Evolutionary conservation across 2,329 filamentous ascomycete species (phyloP).

Genomic region (Grosmannia huntii): DNA sequence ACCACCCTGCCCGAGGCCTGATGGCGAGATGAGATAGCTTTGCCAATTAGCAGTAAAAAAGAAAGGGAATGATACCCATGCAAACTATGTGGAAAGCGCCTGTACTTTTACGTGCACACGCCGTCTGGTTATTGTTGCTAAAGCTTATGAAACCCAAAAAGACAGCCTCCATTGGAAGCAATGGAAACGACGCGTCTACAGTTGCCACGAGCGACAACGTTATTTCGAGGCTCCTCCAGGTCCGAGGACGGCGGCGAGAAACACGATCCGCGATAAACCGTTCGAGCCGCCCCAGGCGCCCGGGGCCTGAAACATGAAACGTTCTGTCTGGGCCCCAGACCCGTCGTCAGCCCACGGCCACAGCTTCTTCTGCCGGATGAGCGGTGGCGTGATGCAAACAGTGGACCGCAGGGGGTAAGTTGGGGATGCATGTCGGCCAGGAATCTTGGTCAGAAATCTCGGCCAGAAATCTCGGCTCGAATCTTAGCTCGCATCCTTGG

Average conservation of each 20-base stretch:
- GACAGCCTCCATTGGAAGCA: too few relatives aligned
- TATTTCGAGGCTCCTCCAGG: too few relatives aligned
- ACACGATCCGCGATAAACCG: background rate
- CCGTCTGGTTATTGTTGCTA: too few relatives aligned
- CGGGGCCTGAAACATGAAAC: background rate
- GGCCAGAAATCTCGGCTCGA: background rate
- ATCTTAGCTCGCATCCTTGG: background rate
- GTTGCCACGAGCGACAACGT: too few relatives aligned
- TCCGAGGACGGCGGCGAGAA: background rate
- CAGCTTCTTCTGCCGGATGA: background rate
- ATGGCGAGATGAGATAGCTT: background rate
- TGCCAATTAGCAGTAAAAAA: background rate
- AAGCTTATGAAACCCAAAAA: too few relatives aligned
- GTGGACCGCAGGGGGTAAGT: background rate
- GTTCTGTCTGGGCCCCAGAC: background rate
- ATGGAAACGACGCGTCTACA: too few relatives aligned
- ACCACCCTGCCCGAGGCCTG: constrained; percentile 46
- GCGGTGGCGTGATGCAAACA: background rate
- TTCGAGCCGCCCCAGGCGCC: background rate
- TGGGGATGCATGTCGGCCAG: too few relatives aligned
- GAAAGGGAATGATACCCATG: background rate
- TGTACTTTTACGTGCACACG: background rate
- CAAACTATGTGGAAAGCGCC: background rate
- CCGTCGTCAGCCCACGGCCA: background rate
- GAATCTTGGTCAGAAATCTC: background rate